Evolutionary conservation across 768 basidiomycete genomes (phyloP).

Genomic region (Phlegmacium glaucopus): DNA sequence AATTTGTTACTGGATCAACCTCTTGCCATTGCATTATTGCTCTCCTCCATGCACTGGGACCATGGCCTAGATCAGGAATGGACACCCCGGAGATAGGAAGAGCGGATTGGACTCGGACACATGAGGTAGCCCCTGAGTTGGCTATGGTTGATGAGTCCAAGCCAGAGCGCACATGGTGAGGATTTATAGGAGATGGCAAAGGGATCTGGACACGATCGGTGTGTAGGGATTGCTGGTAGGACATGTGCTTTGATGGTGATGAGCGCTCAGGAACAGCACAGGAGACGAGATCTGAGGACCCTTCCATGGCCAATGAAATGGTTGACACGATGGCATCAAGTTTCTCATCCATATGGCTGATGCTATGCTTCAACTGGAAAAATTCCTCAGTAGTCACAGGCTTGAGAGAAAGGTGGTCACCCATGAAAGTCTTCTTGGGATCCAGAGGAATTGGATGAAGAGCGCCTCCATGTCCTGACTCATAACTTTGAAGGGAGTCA

Average conservation of each 20-base stretch:
- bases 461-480: conserved; percentile 25
- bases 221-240: no score
- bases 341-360: no score
- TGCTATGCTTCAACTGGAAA: not conserved
- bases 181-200: no score
- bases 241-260: no score
- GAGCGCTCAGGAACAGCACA: no score
- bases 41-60: conserved; percentile 17
- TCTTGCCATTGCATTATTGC: no score
- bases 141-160: not conserved
- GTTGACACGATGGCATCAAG: no score
- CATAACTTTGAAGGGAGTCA: conserved; percentile 28
- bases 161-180: not conserved
- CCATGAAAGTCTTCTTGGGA: conserved; percentile 23
- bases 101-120: not conserved
- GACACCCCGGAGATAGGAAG: conserved; percentile 11
- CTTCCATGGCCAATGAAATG: no score
- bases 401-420: conserved; percentile 16
- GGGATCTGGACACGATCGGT: no score
- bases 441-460: no score
- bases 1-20: no score
- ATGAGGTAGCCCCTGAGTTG: not conserved
- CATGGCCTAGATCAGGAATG: conserved; percentile 18
- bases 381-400: conserved; percentile 18
- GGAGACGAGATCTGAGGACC: no score